Evolutionary conservation across 2,329 filamentous ascomycete species (phyloP).

Genomic region (Aspergillus ochraceus): DNA sequence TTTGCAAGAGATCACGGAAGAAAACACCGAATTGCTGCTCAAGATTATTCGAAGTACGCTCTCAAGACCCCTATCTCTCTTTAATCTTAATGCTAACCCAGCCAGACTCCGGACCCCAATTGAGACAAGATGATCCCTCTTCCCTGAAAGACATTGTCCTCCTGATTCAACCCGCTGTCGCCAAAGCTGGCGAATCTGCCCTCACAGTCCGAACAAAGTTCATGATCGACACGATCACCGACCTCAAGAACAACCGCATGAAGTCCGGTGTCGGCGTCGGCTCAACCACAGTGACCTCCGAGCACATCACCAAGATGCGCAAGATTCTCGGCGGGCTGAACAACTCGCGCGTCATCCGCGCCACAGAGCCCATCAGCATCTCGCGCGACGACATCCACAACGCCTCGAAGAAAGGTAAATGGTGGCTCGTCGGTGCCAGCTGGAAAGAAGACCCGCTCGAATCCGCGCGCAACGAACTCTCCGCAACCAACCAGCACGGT

Average conservation of each 20-base stretch:
- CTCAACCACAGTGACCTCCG: slow-evolving; percentile 63
- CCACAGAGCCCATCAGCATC: slow-evolving; percentile 78
- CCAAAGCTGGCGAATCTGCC: slow-evolving; percentile 65
- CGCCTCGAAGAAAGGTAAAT: slow-evolving; percentile 85
- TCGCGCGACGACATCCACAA: slow-evolving; percentile 79
- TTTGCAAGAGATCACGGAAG: slow-evolving; percentile 71
- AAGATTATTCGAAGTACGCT: slow-evolving; percentile 70
- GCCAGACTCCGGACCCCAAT: slow-evolving; percentile 69
- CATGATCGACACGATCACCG: slow-evolving; percentile 95
- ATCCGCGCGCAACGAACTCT: slow-evolving; percentile 34
- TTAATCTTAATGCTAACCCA: slow-evolving; percentile 15
- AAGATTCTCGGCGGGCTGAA: slow-evolving; percentile 82
- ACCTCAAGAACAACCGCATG: slow-evolving; percentile 89
- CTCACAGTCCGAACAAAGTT: slow-evolving; percentile 89
- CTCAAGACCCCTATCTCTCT: not conserved
- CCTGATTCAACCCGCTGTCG: slow-evolving; percentile 71
- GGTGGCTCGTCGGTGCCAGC: slow-evolving; percentile 98
- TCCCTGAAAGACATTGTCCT: slow-evolving; percentile 85
- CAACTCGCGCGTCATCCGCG: slow-evolving; percentile 61
- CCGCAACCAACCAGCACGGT: slow-evolving; percentile 12
- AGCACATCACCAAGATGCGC: slow-evolving; percentile 85
- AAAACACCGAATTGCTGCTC: slow-evolving; percentile 84
- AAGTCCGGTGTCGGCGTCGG: slow-evolving; percentile 67
- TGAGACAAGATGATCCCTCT: slow-evolving; percentile 85
- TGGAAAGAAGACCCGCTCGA: slow-evolving; percentile 58